These are phyloP conservation scores for Penicillium fimorum DNA, from an alignment of 495 filamentous ascomycete genomes.

Conservation along the genomic window DNA sequence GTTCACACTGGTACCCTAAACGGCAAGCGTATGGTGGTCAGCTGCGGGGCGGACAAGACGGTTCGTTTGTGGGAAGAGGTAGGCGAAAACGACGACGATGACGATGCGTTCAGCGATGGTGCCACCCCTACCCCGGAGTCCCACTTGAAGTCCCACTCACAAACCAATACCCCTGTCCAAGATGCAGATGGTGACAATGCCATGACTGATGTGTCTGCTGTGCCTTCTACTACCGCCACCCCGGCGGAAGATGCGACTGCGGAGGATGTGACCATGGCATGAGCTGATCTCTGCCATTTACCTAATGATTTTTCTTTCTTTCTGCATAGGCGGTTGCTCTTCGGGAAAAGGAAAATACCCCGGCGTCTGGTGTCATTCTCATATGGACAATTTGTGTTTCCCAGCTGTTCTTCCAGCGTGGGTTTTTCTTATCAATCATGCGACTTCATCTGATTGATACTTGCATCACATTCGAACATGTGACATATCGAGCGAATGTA, in stretches of 20 bases:
- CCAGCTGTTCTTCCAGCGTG: background rate
- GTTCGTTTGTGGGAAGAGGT: constrained; percentile 61
- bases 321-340: constrained; percentile 22
- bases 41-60: constrained; percentile 62
- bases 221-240: constrained; percentile 17
- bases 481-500: constrained; percentile 3
- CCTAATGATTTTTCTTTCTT: constrained; percentile 13
- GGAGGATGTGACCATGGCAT: constrained; percentile 30
- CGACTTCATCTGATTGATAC: background rate
- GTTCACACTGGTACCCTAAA: constrained; percentile 62
- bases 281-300: constrained; percentile 8
- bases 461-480: background rate
- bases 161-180: constrained; percentile 7
- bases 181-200: constrained; percentile 23
- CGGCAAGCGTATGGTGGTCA: constrained; percentile 51
- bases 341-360: constrained; percentile 25
- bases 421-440: background rate
- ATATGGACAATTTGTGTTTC: constrained; percentile 8
- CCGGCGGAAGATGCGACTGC: constrained; percentile 22
- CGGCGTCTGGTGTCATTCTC: constrained; percentile 25
- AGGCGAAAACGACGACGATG: constrained; percentile 18
- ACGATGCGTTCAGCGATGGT: background rate
- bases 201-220: constrained; percentile 23
- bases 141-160: background rate
- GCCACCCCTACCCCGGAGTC: background rate